These are phyloP conservation scores for Annulohypoxylon moriforme DNA, from an alignment of 495 filamentous ascomycete genomes.

Conservation along the genomic window DNA sequence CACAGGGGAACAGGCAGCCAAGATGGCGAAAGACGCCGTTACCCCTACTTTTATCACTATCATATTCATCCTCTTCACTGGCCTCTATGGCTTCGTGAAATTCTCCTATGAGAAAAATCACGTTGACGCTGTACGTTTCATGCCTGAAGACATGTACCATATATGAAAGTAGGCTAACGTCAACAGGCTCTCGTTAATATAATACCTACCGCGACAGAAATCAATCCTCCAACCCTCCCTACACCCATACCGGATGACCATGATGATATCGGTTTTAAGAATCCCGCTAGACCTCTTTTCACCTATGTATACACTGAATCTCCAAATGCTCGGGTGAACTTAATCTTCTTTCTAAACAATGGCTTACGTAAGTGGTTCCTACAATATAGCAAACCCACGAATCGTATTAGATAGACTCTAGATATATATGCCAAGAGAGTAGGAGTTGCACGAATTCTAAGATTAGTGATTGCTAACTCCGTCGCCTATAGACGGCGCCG, in stretches of 20 bases:
- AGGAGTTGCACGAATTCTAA: not conserved
- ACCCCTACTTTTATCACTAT: slow-evolving; percentile 20
- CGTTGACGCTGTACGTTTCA: slow-evolving; percentile 7
- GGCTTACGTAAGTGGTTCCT: slow-evolving; percentile 40
- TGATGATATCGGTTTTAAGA: not conserved
- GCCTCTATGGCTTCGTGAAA: slow-evolving; percentile 32
- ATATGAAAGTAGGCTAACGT: slow-evolving; percentile 8
- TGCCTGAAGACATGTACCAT: not conserved
- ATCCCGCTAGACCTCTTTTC: slow-evolving; percentile 28
- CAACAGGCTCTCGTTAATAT: not conserved
- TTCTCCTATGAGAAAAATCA: slow-evolving; percentile 23
- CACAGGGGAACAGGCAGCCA: not conserved
- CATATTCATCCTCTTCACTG: slow-evolving; percentile 11
- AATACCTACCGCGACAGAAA: not conserved
- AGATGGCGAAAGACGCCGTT: slow-evolving; percentile 16
- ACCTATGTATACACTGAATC: slow-evolving; percentile 50
- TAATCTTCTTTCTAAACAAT: slow-evolving; percentile 48
- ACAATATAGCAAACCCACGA: not conserved
- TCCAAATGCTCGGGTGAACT: slow-evolving; percentile 39
- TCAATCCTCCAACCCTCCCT: not conserved
- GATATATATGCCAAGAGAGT: too few species aligned
- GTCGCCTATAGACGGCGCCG: slow-evolving; percentile 30
- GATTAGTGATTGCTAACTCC: not conserved
- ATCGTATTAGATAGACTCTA: not conserved
- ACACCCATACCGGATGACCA: not conserved